These are phyloP conservation scores for Epicoccum nigrum DNA, from an alignment of 2,329 filamentous ascomycete genomes.

Conservation along the genomic window DNA sequence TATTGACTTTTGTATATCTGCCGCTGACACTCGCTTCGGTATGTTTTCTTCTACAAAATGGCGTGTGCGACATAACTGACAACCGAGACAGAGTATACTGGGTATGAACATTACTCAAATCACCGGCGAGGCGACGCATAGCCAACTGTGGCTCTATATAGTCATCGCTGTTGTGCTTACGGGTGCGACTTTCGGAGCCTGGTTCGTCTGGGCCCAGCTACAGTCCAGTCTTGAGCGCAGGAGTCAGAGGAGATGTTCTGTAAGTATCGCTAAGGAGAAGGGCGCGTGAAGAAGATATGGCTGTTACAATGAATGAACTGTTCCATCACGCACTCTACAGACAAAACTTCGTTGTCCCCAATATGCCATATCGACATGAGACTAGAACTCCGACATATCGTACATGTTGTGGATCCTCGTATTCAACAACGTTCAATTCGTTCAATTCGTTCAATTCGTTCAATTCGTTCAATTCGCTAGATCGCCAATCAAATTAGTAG, in stretches of 20 bases:
- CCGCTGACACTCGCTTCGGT: conserved; percentile 23
- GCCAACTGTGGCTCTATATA: conserved; percentile 19
- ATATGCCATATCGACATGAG: no score
- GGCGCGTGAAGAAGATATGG: background rate
- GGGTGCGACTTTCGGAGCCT: conserved; percentile 17
- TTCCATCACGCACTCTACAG: no score
- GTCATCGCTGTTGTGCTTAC: conserved; percentile 16
- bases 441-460: no score
- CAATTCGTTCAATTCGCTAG: no score
- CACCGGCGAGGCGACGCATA: conserved; percentile 11
- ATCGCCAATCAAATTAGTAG: background rate
- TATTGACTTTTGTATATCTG: conserved; percentile 24
- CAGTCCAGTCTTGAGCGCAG: background rate
- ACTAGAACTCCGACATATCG: no score
- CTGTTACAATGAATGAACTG: no score
- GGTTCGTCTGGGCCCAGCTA: conserved; percentile 16
- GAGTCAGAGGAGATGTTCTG: background rate
- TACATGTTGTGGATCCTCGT: no score
- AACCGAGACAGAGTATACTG: conserved; percentile 16
- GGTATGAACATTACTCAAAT: conserved; percentile 24
- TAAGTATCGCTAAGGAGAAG: background rate
- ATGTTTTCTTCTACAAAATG: background rate
- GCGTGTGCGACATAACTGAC: background rate
- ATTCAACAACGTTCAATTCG: no score
- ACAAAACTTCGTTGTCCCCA: no score